phyloP scores from a whole-genome alignment of 495 filamentous ascomycete genomes.

The Zalerion maritima region DNA sequence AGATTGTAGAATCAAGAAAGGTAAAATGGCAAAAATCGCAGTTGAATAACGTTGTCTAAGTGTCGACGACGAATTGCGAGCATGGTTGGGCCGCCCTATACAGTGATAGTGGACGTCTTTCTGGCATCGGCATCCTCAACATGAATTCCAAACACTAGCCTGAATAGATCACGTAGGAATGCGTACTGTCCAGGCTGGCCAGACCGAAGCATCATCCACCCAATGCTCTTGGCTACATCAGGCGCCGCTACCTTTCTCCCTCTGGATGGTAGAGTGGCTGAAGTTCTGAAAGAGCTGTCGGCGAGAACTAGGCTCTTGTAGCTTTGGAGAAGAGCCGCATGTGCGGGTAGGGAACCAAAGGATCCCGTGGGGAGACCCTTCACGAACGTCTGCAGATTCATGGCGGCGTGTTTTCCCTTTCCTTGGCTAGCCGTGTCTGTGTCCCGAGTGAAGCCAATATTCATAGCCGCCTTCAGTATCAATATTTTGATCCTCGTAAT shows the following conservation, averaged over 20 bases:
- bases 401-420: conserved; percentile 19
- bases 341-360: conserved; percentile 58
- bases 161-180: conserved; percentile 68
- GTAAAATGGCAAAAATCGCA: no score
- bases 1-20: no score
- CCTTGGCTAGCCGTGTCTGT: conserved; percentile 17
- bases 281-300: conserved; percentile 48
- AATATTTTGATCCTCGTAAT: conserved; percentile 59
- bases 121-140: conserved; percentile 53
- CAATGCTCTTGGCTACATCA: conserved; percentile 62
- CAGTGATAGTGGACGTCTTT: conserved; percentile 33
- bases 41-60: no score
- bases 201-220: conserved; percentile 44
- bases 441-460: conserved; percentile 51
- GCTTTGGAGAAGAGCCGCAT: conserved; percentile 52
- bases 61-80: no score
- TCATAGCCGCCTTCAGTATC: conserved; percentile 68
- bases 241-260: conserved; percentile 44
- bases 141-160: conserved; percentile 72
- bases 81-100: no score
- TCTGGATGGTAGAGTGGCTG: conserved; percentile 35
- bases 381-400: conserved; percentile 52
- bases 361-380: conserved; percentile 59
- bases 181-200: conserved; percentile 44
- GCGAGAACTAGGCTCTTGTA: conserved; percentile 63